Evolutionary conservation across 2,329 filamentous ascomycete genomes (phyloP).

Genomic region (Tetracladium maxilliforme): DNA sequence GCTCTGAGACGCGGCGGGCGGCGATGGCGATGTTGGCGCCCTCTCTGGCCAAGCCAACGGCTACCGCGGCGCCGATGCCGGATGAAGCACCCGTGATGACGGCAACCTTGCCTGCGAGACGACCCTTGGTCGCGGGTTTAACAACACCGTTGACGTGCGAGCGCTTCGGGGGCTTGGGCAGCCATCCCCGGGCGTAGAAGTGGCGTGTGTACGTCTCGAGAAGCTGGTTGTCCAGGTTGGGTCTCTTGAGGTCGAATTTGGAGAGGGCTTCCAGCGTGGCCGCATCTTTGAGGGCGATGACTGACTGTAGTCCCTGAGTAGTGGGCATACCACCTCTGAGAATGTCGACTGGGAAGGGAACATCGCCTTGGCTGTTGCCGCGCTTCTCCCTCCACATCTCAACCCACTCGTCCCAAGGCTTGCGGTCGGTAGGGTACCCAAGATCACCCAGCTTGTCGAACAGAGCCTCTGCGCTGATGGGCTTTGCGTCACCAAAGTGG

Average conservation of each 20-base stretch:
- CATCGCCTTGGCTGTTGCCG: conserved; percentile 48
- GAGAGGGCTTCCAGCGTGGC: conserved; percentile 46
- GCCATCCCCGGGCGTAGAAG: conserved; percentile 69
- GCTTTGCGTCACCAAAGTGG: conserved; percentile 60
- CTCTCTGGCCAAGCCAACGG: conserved; percentile 50
- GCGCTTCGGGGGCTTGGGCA: conserved; percentile 44
- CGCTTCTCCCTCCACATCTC: conserved; percentile 58
- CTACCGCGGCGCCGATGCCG: conserved; percentile 65
- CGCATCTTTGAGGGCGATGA: conserved; percentile 60
- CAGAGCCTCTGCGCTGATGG: conserved; percentile 48
- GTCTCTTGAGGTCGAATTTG: conserved; percentile 39
- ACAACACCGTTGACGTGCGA: conserved; percentile 25
- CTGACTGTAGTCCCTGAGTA: conserved; percentile 53
- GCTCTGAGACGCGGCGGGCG: conserved; percentile 53
- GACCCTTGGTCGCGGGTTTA: conserved; percentile 32
- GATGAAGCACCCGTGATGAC: conserved; percentile 70
- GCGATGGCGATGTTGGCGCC: conserved; percentile 60
- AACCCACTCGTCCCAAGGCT: conserved; percentile 63
- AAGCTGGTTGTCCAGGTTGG: conserved; percentile 54
- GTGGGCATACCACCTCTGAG: conserved; percentile 70
- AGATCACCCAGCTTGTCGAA: conserved; percentile 51
- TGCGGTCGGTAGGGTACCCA: conserved; percentile 52
- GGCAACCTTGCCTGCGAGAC: conserved; percentile 53
- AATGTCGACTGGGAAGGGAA: conserved; percentile 64
- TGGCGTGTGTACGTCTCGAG: conserved; percentile 67